phyloP scores from a whole-genome alignment of 352 stramenopile species.

The Pythium dissotocum region DNA sequence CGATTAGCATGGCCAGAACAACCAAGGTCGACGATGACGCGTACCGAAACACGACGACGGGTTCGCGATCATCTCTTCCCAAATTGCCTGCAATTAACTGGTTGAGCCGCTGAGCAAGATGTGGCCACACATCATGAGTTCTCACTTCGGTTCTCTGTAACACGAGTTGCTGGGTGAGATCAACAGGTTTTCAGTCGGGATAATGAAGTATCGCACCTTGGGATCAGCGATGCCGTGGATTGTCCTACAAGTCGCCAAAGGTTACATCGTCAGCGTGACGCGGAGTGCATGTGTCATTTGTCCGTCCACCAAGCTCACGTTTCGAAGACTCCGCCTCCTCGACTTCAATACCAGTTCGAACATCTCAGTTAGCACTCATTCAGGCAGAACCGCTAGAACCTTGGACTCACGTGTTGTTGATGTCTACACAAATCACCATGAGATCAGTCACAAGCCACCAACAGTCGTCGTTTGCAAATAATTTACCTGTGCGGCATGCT shows the following conservation, averaged over 20 bases:
- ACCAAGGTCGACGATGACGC: too few relatives aligned
- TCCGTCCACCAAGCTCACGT: slow-evolving; percentile 37
- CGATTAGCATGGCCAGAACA: too few relatives aligned
- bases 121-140: neutral
- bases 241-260: slow-evolving; percentile 36
- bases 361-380: neutral
- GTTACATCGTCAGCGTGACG: neutral
- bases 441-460: neutral
- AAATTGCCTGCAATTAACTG: slow-evolving; percentile 55
- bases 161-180: neutral
- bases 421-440: slow-evolving; percentile 31
- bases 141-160: slow-evolving; percentile 30
- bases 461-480: neutral
- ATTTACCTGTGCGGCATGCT: slow-evolving; percentile 50
- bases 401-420: slow-evolving; percentile 48
- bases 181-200: neutral
- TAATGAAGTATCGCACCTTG: slow-evolving; percentile 39
- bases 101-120: neutral
- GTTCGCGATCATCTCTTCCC: slow-evolving; percentile 89
- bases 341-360: slow-evolving; percentile 19
- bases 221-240: slow-evolving; percentile 62
- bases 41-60: slow-evolving; percentile 77
- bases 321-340: slow-evolving; percentile 56
- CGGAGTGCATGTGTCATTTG: too few relatives aligned
- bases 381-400: too few relatives aligned